Conservation (phyloP, 2,329 filamentous ascomycete genomes). For the Phialophora expanda region DNA sequence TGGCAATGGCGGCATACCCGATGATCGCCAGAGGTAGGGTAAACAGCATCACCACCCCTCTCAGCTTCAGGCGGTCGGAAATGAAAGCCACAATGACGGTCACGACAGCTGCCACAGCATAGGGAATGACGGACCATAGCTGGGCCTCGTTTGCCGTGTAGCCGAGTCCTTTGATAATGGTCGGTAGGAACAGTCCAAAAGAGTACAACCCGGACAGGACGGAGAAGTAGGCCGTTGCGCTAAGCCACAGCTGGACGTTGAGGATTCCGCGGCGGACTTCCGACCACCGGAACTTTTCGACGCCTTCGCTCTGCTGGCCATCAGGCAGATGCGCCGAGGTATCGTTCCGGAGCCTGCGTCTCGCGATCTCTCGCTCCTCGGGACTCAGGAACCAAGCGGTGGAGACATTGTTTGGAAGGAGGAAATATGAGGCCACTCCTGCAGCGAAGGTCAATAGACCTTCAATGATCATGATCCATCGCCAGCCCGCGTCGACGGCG, state of each 20-base stretch:
- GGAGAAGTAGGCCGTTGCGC: constrained; percentile 71
- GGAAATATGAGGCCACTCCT: constrained; percentile 47
- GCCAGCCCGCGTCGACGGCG: constrained; percentile 54
- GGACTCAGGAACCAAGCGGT: constrained; percentile 73
- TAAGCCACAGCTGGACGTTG: constrained; percentile 81
- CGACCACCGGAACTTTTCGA: constrained; percentile 72
- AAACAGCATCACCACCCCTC: constrained; percentile 70
- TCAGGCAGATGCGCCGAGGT: constrained; percentile 65
- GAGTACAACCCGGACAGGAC: constrained; percentile 83
- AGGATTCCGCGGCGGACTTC: constrained; percentile 72
- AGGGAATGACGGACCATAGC: constrained; percentile 75
- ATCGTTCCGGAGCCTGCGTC: constrained; percentile 72
- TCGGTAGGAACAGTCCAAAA: constrained; percentile 78
- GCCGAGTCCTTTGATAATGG: constrained; percentile 70
- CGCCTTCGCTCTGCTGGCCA: constrained; percentile 55
- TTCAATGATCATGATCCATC: constrained; percentile 36
- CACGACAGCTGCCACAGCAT: constrained; percentile 70
- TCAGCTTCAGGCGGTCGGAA: constrained; percentile 71
- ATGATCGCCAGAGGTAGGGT: constrained; percentile 68
- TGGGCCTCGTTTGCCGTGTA: constrained; percentile 69
- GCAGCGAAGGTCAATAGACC: constrained; percentile 46
- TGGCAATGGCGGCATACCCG: constrained; percentile 69
- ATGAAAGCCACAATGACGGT: constrained; percentile 73
- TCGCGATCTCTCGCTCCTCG: constrained; percentile 71
- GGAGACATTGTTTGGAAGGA: constrained; percentile 82